Evolutionary conservation across 805 yeast genomes (phyloP).

Genomic region (Candida easanensis): DNA sequence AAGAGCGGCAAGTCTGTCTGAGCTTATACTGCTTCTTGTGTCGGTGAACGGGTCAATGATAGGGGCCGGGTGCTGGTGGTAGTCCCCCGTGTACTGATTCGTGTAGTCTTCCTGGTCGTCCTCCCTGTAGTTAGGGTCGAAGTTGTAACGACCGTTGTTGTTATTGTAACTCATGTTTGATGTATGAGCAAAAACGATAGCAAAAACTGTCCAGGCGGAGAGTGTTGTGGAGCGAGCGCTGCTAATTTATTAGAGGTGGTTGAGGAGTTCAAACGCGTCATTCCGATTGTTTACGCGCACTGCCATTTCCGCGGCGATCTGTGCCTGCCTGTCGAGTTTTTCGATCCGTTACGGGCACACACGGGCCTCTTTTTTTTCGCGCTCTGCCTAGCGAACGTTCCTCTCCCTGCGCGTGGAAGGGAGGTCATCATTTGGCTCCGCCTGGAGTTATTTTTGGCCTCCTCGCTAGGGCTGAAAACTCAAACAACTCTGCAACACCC

Average conservation of each 20-base stretch:
- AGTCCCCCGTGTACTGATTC: conserved; percentile 8
- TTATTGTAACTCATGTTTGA: conserved; percentile 15
- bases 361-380: no score
- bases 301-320: neutral
- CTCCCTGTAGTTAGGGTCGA: conserved; percentile 6
- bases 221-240: neutral
- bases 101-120: conserved; percentile 7
- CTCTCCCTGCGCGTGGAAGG: no score
- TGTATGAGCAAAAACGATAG: neutral
- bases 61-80: conserved; percentile 13
- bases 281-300: conserved; percentile 3
- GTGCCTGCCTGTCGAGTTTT: neutral
- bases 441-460: conserved; percentile 2
- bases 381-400: neutral
- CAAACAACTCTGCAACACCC: no score
- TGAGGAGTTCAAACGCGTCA: conserved; percentile 3
- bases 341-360: conserved; percentile 1
- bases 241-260: neutral
- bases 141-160: conserved; percentile 4
- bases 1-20: conserved; percentile 11
- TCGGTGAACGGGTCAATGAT: conserved; percentile 22
- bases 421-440: no score
- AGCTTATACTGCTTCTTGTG: conserved; percentile 5
- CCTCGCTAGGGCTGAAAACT: no score
- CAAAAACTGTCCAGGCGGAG: neutral